Conservation (phyloP, 176 grass and related monocot genomes). For the Coix lacrymajobi region DNA sequence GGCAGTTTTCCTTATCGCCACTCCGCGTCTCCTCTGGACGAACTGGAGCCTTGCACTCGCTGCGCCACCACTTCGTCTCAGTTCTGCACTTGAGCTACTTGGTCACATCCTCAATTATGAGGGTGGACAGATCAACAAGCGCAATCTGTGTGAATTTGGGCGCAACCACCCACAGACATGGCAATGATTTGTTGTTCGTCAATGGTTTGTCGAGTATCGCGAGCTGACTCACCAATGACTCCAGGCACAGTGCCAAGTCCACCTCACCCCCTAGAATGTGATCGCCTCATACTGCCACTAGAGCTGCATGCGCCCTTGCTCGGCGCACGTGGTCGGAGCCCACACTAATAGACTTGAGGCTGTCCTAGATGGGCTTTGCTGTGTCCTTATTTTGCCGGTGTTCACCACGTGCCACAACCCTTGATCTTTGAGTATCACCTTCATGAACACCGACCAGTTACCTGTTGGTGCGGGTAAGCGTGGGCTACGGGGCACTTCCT, state of each 20-base stretch:
- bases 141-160: not conserved
- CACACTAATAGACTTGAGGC: not conserved
- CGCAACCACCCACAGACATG: not conserved
- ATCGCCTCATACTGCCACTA: not conserved
- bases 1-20: not conserved
- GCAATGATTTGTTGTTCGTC: not conserved
- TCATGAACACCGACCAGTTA: not conserved
- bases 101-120: not conserved
- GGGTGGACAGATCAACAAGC: not conserved
- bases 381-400: not conserved
- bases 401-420: not conserved
- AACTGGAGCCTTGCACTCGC: not conserved
- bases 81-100: not conserved
- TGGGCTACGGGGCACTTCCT: not conserved
- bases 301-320: not conserved
- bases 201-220: not conserved
- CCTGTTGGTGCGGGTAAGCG: not conserved
- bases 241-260: not conserved
- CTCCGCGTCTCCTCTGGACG: not conserved
- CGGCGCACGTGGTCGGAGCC: too few species aligned
- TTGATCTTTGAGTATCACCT: not conserved
- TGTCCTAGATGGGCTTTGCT: not conserved
- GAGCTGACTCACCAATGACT: not conserved
- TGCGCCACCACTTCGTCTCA: not conserved
- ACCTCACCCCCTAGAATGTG: not conserved